Evolutionary conservation across 345 rosid genomes (phyloP).

Genomic region (Citropsis articulata): DNA sequence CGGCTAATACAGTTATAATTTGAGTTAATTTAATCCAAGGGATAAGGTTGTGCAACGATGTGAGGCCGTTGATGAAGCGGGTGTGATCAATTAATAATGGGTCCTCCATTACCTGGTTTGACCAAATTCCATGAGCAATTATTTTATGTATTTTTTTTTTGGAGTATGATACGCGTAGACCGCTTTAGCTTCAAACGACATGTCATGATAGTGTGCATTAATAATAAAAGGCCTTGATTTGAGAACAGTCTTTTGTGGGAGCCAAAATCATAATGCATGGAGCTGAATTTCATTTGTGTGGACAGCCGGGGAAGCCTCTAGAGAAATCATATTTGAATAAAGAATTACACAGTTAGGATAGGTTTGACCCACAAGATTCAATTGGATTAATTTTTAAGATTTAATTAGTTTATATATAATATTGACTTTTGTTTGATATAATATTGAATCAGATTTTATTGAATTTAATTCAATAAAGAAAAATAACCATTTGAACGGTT

Average conservation of each 20-base stretch:
- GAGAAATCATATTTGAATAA: not conserved
- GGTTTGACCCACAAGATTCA: too few species aligned
- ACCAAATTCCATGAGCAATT: not conserved
- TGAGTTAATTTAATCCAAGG: not conserved
- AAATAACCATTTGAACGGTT: too few species aligned
- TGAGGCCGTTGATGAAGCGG: constrained; percentile 16
- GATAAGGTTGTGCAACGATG: constrained; percentile 10
- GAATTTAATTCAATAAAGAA: too few species aligned
- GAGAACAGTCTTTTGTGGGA: not conserved
- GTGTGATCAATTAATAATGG: constrained; percentile 18
- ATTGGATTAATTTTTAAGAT: too few species aligned
- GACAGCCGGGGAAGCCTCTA: not conserved
- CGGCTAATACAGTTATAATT: not conserved
- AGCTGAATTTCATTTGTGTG: not conserved
- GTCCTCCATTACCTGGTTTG: not conserved
- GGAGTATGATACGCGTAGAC: not conserved
- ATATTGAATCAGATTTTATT: too few species aligned
- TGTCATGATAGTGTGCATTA: not conserved
- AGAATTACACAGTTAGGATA: too few species aligned
- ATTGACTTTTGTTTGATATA: too few species aligned
- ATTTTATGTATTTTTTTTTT: not conserved
- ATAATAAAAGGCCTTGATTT: not conserved
- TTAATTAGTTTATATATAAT: too few species aligned
- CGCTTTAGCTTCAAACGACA: not conserved
- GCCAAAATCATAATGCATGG: too few species aligned